Percentiles rank a stretch among this genome's conserved stretches.
These are phyloP conservation scores for Irpex sp. DNA, from an alignment of 1,284 basidiomycete species.

Conservation along the genomic window DNA sequence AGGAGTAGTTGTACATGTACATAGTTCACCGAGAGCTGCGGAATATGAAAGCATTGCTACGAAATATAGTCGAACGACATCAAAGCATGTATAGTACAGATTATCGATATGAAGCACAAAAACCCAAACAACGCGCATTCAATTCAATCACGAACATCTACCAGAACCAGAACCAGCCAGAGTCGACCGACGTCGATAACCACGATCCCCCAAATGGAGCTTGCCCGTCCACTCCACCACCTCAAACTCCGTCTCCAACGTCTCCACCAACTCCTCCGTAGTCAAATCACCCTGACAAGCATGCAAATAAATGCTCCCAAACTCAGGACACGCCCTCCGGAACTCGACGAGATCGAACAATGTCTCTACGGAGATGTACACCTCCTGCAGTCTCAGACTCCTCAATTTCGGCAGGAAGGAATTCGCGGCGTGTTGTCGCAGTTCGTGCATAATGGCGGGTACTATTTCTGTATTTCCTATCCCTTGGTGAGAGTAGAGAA, in stretches of 20 bases:
- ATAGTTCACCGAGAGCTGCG: not conserved
- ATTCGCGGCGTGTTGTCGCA: not conserved
- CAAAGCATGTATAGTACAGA: not conserved
- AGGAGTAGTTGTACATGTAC: not conserved
- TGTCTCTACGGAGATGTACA: not conserved
- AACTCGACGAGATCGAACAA: not conserved
- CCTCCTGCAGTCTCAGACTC: not conserved
- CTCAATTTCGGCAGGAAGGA: not conserved
- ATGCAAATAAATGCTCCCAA: not conserved
- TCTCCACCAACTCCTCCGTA: not conserved
- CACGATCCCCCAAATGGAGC: not conserved
- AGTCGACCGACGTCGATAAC: not conserved
- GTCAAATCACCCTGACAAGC: not conserved
- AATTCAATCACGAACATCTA: too few species aligned
- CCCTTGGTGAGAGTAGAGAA: not conserved
- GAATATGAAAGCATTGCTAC: not conserved
- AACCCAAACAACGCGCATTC: too few species aligned
- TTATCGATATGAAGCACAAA: not conserved
- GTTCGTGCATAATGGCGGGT: not conserved
- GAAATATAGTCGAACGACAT: not conserved
- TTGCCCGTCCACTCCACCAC: not conserved
- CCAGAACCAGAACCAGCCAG: not conserved
- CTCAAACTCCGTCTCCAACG: not conserved
- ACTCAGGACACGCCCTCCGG: not conserved
- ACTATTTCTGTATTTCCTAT: not conserved